These are phyloP conservation scores for Funneliformis mosseae DNA, from an alignment of 192 early-diverging fungal genomes.

Conservation along the genomic window DNA sequence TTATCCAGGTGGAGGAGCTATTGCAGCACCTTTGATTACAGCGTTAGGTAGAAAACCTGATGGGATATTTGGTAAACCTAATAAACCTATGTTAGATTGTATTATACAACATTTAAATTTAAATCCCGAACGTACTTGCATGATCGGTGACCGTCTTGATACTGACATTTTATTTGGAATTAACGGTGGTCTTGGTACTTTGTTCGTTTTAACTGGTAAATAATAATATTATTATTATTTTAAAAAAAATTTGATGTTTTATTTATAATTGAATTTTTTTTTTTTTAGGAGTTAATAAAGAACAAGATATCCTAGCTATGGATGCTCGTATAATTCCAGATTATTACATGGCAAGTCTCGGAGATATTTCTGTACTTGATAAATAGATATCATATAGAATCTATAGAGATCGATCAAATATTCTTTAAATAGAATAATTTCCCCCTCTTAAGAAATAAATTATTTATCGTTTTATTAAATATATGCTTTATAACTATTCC, in stretches of 20 bases:
- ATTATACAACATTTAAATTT: conserved; percentile 84
- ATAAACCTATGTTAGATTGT: conserved; percentile 90
- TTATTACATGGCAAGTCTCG: conserved; percentile 50
- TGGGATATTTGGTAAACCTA: conserved; percentile 90
- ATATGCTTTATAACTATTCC: conserved; percentile 20
- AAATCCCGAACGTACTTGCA: conserved; percentile 80
- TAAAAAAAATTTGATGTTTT: not conserved
- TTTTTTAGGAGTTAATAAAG: conserved; percentile 36
- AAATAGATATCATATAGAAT: not conserved
- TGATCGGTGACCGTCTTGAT: conserved; percentile 96
- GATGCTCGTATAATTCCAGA: conserved; percentile 48
- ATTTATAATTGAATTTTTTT: not conserved
- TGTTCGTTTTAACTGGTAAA: conserved; percentile 90
- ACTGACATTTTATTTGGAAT: conserved; percentile 97
- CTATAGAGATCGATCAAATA: not conserved
- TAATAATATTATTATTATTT: not conserved
- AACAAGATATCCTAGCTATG: conserved; percentile 41
- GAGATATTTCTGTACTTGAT: conserved; percentile 40
- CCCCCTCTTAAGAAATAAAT: too few relatives aligned
- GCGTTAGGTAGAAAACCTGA: conserved; percentile 81
- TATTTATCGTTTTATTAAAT: not conserved
- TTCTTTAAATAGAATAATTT: not conserved
- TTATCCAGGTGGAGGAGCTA: conserved; percentile 86
- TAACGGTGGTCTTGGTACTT: conserved; percentile 78
- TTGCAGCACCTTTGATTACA: conserved; percentile 71